Evolutionary conservation across 768 basidiomycete species (phyloP).

Genomic region (Pulveroboletus sp.): DNA sequence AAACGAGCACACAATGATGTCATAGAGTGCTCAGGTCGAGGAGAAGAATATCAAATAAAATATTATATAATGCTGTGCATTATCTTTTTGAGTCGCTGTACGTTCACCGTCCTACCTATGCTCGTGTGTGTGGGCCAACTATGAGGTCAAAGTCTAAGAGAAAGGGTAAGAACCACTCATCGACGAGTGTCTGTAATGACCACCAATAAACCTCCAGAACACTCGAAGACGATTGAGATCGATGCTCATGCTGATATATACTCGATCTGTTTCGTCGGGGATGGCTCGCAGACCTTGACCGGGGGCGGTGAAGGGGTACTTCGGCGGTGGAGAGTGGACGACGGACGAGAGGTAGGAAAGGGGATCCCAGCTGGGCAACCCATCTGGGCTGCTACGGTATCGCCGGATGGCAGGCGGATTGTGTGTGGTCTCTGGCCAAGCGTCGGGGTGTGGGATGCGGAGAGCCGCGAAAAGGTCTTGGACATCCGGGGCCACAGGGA

Average conservation of each 20-base stretch:
- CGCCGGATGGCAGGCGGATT: neutral
- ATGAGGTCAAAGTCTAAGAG: neutral
- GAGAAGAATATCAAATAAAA: too few species aligned
- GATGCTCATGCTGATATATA: neutral
- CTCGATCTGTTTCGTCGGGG: neutral
- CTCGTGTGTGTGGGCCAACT: too few species aligned
- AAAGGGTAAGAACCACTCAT: neutral
- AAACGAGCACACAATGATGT: too few species aligned
- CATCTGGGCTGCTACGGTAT: neutral
- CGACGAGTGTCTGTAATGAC: neutral
- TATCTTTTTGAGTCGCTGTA: too few species aligned
- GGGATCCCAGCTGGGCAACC: neutral
- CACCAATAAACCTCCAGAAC: neutral
- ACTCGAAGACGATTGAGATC: neutral
- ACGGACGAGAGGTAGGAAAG: neutral
- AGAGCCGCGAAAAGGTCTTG: too few species aligned
- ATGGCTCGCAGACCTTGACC: neutral
- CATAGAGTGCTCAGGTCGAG: too few species aligned
- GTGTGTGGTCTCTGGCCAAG: neutral
- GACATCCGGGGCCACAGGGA: too few species aligned
- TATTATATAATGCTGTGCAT: too few species aligned
- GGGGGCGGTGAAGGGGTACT: neutral
- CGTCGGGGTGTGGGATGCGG: neutral
- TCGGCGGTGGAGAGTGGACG: neutral
- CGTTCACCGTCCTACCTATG: neutral